Percentiles rank a stretch among this genome's conserved stretches.
These are phyloP conservation scores for Diaporthe helianthi DNA, from an alignment of 2,329 filamentous ascomycete species.

Conservation along the genomic window DNA sequence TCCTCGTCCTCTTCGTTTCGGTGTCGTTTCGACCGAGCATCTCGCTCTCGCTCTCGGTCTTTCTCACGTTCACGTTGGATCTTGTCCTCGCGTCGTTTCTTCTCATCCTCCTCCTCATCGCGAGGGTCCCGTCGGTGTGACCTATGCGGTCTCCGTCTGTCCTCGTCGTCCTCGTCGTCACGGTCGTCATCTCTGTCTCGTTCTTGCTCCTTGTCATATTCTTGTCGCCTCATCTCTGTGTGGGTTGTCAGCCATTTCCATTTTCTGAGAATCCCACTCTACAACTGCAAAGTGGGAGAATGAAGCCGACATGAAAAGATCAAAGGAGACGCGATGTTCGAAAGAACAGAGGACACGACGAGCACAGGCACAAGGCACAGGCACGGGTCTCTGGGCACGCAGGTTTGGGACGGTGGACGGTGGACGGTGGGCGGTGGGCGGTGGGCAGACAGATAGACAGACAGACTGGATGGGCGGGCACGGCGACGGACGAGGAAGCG, in stretches of 20 bases:
- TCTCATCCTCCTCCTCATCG: slow-evolving; percentile 44
- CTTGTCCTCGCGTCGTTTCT: slow-evolving; percentile 46
- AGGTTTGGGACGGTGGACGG: slow-evolving; percentile 21
- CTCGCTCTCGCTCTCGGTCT: slow-evolving; percentile 43
- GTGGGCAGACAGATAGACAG: slow-evolving; percentile 11
- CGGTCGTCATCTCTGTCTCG: slow-evolving; percentile 30
- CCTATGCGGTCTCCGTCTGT: slow-evolving; percentile 40
- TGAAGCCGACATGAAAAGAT: slow-evolving; percentile 24
- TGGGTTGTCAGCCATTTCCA: slow-evolving; percentile 38
- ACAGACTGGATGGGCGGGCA: slow-evolving; percentile 33
- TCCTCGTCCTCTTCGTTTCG: slow-evolving; percentile 40
- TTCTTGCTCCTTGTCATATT: slow-evolving; percentile 46
- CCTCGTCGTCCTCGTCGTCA: slow-evolving; percentile 44
- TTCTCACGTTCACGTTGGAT: slow-evolving; percentile 38
- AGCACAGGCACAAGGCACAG: slow-evolving; percentile 34
- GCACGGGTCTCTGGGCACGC: slow-evolving; percentile 34
- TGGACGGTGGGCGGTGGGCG: slow-evolving; percentile 20
- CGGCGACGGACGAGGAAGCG: slow-evolving; percentile 33
- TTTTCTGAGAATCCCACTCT: slow-evolving; percentile 21
- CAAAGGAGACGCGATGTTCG: slow-evolving; percentile 28
- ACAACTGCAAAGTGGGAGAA: slow-evolving; percentile 30
- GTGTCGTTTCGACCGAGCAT: slow-evolving; percentile 38
- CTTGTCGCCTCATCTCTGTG: slow-evolving; percentile 50
- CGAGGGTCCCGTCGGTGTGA: slow-evolving; percentile 41
- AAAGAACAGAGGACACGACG: slow-evolving; percentile 33